A percentile compares a stretch with the other conserved stretches of the same genome.
Conservation (phyloP, 805 yeast species). For the Diddensiella caesifluorescens region DNA sequence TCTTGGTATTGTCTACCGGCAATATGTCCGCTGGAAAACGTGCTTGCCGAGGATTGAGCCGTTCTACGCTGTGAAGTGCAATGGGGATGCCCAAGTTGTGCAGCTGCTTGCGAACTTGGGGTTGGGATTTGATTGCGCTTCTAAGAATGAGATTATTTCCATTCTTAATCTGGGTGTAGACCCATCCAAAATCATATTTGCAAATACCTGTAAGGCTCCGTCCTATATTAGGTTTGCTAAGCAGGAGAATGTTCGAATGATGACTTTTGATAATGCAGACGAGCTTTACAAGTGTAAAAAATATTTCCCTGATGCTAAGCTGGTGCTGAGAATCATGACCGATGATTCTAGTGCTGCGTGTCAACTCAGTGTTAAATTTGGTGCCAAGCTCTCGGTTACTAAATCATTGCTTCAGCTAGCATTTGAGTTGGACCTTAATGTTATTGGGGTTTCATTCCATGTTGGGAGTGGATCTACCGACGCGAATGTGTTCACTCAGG, state of each 20-base stretch:
- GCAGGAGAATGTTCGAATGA: conserved; percentile 52
- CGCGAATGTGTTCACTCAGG: conserved; percentile 57
- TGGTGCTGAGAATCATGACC: conserved; percentile 77
- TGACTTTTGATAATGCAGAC: conserved; percentile 85
- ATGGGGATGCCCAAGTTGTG: conserved; percentile 62
- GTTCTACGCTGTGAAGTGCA: conserved; percentile 94
- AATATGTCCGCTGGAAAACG: conserved; percentile 57
- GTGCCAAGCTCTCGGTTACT: conserved; percentile 60
- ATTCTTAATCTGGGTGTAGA: conserved; percentile 58
- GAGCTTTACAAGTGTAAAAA: conserved; percentile 71
- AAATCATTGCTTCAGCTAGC: conserved; percentile 56
- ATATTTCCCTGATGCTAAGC: conserved; percentile 61
- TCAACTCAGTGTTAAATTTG: conserved; percentile 81
- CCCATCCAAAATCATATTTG: conserved; percentile 71
- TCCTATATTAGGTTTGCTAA: conserved; percentile 71
- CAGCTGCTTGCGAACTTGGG: conserved; percentile 55
- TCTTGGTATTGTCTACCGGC: conserved; percentile 61
- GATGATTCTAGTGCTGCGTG: conserved; percentile 87
- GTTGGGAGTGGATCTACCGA: conserved; percentile 92
- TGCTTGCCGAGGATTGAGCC: conserved; percentile 73
- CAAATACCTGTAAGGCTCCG: conserved; percentile 90
- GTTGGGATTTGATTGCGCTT: conserved; percentile 88
- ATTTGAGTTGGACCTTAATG: conserved; percentile 51
- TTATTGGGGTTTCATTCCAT: conserved; percentile 89
- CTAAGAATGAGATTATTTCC: conserved; percentile 71